Evolutionary conservation across 768 basidiomycete species (phyloP).

Genomic region (Leccinum variicolor): DNA sequence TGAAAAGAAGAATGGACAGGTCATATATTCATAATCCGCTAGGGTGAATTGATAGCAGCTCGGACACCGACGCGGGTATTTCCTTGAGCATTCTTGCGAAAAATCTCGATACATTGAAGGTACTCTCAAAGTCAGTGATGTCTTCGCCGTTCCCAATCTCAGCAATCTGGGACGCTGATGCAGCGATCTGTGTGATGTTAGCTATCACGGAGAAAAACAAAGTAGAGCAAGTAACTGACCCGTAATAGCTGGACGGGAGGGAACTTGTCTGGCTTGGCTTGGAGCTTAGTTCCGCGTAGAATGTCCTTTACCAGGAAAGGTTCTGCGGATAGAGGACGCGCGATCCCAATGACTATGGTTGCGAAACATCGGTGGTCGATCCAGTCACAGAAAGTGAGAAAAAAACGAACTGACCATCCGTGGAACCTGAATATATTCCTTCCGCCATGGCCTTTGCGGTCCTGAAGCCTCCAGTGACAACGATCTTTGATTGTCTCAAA

Average conservation of each 20-base stretch:
- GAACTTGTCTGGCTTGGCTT: constrained; percentile 25
- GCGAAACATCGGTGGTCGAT: neutral
- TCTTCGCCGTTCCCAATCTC: constrained; percentile 34
- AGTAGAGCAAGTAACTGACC: constrained; percentile 12
- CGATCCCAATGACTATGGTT: constrained; percentile 27
- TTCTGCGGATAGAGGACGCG: constrained; percentile 29
- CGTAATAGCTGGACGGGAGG: constrained; percentile 38
- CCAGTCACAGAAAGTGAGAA: neutral
- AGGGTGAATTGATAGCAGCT: constrained; percentile 21
- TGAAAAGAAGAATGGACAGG: neutral
- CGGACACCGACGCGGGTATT: constrained; percentile 30
- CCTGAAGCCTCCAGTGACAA: constrained; percentile 32
- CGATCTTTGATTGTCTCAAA: constrained; percentile 24
- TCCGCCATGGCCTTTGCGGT: constrained; percentile 27
- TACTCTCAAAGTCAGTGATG: constrained; percentile 30
- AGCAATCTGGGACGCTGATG: constrained; percentile 29
- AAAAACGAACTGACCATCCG: constrained; percentile 23
- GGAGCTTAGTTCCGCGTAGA: constrained; percentile 20
- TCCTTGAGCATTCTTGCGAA: constrained; percentile 30
- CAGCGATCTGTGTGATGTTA: constrained; percentile 24
- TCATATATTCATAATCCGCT: neutral
- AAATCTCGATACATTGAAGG: constrained; percentile 31
- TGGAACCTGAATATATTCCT: constrained; percentile 21
- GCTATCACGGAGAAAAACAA: neutral
- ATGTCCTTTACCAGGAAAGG: constrained; percentile 29